Percentiles rank a stretch among this genome's conserved stretches.
These are phyloP conservation scores for Euphorbia celastroides DNA, from an alignment of 441 rosid genomes.

Conservation along the genomic window DNA sequence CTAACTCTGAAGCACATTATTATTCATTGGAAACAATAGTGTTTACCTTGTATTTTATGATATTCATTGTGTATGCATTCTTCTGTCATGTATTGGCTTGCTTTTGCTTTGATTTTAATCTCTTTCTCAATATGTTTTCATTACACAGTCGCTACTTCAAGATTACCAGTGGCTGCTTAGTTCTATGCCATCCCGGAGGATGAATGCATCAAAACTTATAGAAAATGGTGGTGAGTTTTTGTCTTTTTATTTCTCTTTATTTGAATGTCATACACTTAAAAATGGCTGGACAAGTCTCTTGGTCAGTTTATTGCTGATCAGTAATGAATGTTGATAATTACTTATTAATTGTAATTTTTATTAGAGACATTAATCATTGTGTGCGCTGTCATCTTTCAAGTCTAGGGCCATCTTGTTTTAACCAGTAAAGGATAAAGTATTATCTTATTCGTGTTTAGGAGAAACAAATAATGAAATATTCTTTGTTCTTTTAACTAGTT, in stretches of 20 bases:
- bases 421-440: not conserved
- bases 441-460: not conserved
- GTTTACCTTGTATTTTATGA: not conserved
- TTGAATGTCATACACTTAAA: not conserved
- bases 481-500: not conserved
- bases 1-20: not conserved
- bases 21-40: constrained; percentile 5
- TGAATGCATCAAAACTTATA: constrained; percentile 89
- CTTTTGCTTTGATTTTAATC: constrained; percentile 17
- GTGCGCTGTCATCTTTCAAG: not conserved
- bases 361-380: not conserved
- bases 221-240: constrained; percentile 84
- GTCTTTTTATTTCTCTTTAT: not conserved
- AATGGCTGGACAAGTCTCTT: not conserved
- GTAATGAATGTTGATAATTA: not conserved
- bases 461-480: not conserved
- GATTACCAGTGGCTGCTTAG: constrained; percentile 99
- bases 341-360: no score
- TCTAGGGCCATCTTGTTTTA: not conserved
- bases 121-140: constrained; percentile 27
- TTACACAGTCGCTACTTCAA: constrained; percentile 93
- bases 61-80: not conserved
- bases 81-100: not conserved
- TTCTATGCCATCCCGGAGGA: constrained; percentile 97
- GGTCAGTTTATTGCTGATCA: not conserved